Evolutionary conservation across 1,284 basidiomycete species (phyloP).

Genomic region (Rhizopogon parksii): DNA sequence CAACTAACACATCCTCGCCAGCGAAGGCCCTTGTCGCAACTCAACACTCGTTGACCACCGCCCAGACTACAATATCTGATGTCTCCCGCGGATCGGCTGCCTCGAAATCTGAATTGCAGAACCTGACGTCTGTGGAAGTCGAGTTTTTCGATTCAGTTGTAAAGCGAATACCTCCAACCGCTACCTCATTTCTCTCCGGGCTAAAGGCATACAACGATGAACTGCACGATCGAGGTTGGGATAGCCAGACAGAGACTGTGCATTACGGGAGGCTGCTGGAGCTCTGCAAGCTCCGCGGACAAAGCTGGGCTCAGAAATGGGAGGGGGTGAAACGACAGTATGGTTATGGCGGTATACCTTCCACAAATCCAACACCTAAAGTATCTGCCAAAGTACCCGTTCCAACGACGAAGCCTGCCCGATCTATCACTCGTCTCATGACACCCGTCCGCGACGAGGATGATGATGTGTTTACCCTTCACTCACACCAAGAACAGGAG

Average conservation of each 20-base stretch:
- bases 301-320: conserved; percentile 76
- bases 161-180: conserved; percentile 50
- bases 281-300: conserved; percentile 67
- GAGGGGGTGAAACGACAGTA: conserved; percentile 53
- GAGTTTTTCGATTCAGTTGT: conserved; percentile 70
- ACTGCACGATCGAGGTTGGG: conserved; percentile 63
- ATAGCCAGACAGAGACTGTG: conserved; percentile 70
- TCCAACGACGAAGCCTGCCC: conserved; percentile 14
- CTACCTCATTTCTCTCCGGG: conserved; percentile 68
- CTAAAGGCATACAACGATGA: conserved; percentile 78
- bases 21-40: conserved; percentile 17
- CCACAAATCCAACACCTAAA: conserved; percentile 9
- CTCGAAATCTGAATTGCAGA: conserved; percentile 48
- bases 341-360: conserved; percentile 28
- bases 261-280: conserved; percentile 76
- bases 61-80: conserved; percentile 28
- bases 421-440: conserved; percentile 15
- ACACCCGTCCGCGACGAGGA: conserved; percentile 29
- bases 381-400: conserved; percentile 12
- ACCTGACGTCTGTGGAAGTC: conserved; percentile 54
- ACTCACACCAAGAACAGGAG: conserved; percentile 37
- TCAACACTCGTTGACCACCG: conserved; percentile 10
- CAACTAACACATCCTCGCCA: conserved; percentile 26
- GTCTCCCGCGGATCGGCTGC: conserved; percentile 41
- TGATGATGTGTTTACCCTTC: conserved; percentile 39